These are phyloP conservation scores for Rhododendron molle DNA, from an alignment of 148 eudicot species.

Conservation along the genomic window DNA sequence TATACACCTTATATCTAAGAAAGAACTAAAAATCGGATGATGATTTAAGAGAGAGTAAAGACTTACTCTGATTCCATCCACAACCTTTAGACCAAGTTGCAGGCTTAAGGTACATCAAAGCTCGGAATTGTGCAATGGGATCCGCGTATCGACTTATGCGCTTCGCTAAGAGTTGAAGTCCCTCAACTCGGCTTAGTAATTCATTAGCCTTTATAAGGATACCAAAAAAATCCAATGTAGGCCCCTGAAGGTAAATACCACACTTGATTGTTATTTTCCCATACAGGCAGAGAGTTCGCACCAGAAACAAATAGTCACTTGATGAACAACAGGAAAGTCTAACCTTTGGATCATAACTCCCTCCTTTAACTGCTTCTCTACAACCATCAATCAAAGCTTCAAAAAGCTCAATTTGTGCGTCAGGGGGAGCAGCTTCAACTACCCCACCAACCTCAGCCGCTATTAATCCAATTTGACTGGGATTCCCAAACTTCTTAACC, in stretches of 20 bases:
- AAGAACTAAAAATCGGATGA: background rate
- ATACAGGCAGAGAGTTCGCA: background rate
- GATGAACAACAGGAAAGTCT: background rate
- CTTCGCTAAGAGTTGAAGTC: constrained; percentile 85
- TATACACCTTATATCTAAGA: background rate
- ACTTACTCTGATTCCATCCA: constrained; percentile 99
- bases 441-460: constrained; percentile 89
- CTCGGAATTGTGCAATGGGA: constrained; percentile 82
- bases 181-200: constrained; percentile 75
- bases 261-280: constrained; percentile 1
- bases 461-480: constrained; percentile 74
- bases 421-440: constrained; percentile 82
- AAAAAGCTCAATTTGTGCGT: constrained; percentile 90
- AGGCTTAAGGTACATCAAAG: constrained; percentile 81
- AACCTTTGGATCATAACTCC: constrained; percentile 69
- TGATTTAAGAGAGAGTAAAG: constrained; percentile 2
- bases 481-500: constrained; percentile 96
- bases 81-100: constrained; percentile 99
- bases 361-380: constrained; percentile 74
- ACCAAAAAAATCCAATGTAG: constrained; percentile 90
- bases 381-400: constrained; percentile 92
- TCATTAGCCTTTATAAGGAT: constrained; percentile 97
- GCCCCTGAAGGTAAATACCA: constrained; percentile 48
- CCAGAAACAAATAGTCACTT: background rate
- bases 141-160: constrained; percentile 70